Evolutionary conservation across 2,329 filamentous ascomycete genomes (phyloP).

Genomic region (Mycosphaerella arachidis): DNA sequence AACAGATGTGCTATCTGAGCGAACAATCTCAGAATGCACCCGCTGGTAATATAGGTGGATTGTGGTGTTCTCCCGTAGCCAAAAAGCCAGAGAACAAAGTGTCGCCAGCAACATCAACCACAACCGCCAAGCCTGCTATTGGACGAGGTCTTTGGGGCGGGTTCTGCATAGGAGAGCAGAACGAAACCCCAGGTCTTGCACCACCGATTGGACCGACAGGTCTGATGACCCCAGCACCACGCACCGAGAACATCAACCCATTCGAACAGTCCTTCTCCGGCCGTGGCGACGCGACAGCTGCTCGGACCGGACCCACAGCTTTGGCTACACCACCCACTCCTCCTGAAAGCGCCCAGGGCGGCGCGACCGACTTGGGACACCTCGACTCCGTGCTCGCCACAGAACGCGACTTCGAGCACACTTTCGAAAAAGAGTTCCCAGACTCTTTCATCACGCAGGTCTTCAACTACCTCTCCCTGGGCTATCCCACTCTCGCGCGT

Average conservation of each 20-base stretch:
- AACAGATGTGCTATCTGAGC: constrained; percentile 48
- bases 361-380: constrained; percentile 16
- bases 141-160: constrained; percentile 68
- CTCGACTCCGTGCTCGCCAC: constrained; percentile 41
- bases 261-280: constrained; percentile 34
- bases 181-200: constrained; percentile 33
- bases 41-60: constrained; percentile 50
- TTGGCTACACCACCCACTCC: constrained; percentile 24
- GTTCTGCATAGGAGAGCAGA: constrained; percentile 52
- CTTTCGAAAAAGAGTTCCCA: constrained; percentile 63
- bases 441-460: constrained; percentile 90
- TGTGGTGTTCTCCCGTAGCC: constrained; percentile 46
- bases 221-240: constrained; percentile 46
- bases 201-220: constrained; percentile 43
- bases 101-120: constrained; percentile 11
- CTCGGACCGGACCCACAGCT: constrained; percentile 22
- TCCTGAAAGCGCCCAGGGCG: constrained; percentile 19
- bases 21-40: constrained; percentile 41
- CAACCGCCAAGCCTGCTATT: constrained; percentile 15
- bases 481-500: constrained; percentile 80
- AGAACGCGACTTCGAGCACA: constrained; percentile 39
- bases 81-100: constrained; percentile 8
- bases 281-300: constrained; percentile 16
- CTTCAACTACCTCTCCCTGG: constrained; percentile 92
- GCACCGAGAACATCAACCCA: constrained; percentile 33